Conservation (phyloP, 176 grass and related monocot genomes). For the Pharus latifolius region DNA sequence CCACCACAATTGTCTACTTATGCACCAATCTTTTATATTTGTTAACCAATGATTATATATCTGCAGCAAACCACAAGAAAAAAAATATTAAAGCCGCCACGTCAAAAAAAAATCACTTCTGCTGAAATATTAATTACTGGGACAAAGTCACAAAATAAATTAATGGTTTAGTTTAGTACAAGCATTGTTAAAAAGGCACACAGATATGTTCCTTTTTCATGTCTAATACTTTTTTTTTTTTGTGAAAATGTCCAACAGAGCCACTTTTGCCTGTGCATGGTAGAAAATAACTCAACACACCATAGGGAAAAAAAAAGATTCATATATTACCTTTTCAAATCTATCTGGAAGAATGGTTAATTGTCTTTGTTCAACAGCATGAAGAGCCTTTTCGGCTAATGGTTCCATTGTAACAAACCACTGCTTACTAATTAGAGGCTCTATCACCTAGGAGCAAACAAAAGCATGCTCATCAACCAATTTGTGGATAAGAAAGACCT, state of each 20-base stretch:
- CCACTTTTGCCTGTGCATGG: background rate
- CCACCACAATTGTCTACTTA: conserved; percentile 99
- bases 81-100: background rate
- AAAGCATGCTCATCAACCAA: conserved; percentile 21
- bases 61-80: conserved; percentile 32
- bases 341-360: conserved; percentile 94
- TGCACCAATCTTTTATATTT: conserved; percentile 99
- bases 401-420: conserved; percentile 99
- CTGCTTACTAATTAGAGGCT: conserved; percentile 96
- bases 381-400: conserved; percentile 82
- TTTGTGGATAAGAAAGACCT: background rate
- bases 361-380: conserved; percentile 72
- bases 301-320: background rate
- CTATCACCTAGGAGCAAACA: conserved; percentile 64
- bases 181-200: background rate
- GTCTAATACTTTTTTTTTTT: background rate
- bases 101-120: conserved; percentile 2
- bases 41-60: conserved; percentile 99
- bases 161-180: background rate
- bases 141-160: conserved; percentile 2
- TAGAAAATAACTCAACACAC: background rate
- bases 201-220: background rate
- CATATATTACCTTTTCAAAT: conserved; percentile 83
- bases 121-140: background rate
- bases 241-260: background rate